Evolutionary conservation across 1,139 yeast genomes (phyloP).

Genomic region (Debaryomycetaceae sp.): DNA sequence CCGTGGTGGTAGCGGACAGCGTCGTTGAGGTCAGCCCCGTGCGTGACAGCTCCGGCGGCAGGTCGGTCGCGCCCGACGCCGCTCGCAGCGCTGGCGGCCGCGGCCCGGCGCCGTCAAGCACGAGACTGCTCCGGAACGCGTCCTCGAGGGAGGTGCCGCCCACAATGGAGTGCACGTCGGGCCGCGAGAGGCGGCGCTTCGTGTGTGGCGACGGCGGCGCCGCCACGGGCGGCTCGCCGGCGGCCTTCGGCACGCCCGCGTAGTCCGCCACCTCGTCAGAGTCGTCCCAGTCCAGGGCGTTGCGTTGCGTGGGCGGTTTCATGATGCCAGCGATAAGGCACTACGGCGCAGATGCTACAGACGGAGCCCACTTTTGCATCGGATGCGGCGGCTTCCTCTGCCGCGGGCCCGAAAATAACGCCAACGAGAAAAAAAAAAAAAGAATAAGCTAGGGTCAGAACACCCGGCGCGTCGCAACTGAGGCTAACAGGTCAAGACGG

Average conservation of each 20-base stretch:
- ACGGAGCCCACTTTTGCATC: too few species aligned
- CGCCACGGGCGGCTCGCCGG: constrained; percentile 1
- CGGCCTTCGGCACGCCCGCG: neutral
- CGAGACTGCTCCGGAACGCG: neutral
- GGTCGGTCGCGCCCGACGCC: neutral
- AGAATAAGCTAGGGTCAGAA: too few species aligned
- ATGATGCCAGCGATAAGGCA: neutral
- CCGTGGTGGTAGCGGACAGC: constrained; percentile 1
- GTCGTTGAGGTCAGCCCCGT: neutral
- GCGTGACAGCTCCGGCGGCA: constrained; percentile 5
- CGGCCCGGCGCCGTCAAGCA: constrained; percentile 1
- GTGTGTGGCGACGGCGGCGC: neutral
- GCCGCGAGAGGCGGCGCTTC: constrained; percentile 3
- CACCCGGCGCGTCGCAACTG: too few species aligned
- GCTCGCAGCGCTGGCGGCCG: constrained; percentile 1
- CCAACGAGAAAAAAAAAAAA: neutral
- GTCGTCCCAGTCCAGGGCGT: constrained; percentile 1
- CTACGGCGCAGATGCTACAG: too few species aligned
- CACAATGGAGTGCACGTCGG: constrained; percentile 6
- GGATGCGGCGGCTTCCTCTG: too few species aligned
- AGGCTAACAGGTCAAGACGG: too few species aligned
- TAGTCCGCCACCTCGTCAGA: constrained; percentile 4
- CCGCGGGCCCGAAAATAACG: neutral
- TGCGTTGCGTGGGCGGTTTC: constrained; percentile 7
- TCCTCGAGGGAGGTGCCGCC: constrained; percentile 8